Base-by-base conservation (phyloP, 2,329 filamentous ascomycete species). In the Microascus cirrosus region DNA sequence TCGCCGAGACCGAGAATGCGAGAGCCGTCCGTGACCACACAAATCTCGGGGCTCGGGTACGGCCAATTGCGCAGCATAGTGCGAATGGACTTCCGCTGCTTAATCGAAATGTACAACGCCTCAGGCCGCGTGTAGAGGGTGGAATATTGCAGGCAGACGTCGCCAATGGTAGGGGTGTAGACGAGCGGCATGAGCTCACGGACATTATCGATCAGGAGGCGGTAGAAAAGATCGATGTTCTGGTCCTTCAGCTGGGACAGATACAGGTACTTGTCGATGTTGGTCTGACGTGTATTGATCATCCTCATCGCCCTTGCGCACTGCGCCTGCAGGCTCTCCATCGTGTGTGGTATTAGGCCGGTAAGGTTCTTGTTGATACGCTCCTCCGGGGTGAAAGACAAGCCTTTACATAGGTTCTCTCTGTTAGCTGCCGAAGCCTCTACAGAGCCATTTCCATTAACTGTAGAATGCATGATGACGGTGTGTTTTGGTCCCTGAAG, bases 71-170 rank as follows among this genome's bases (percentile, higher is more conserved):
- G 79, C 63, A 97, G 85, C 70, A 97, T 92, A 53, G 88, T 86
- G 66, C 85, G 84, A 62, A 97, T 89, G 61, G 93, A 90, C 68
- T 92, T 94, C 63, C 89, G 86, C 77, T 99, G 93, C 74, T 90
- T 89, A 74, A 90, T 96, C 61, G 92, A 96, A 63, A 99, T 89
- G 77, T 97, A 99, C 73, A 97, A 82, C 63, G 88, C 91, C 79
- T 97, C 94, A 24, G 94, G 92, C 64, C 92, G 88, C 60, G 92
- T 95, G 78, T 95, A 97, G 65, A 97, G 84, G 66, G 93, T 90
- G 45, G 92, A 96, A 83, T 95, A 99, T 74, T 93, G 87, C 70
- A 96, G 79, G 77, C 94, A 99, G 64, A 95, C 94, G 71, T 97
- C 93, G 67, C 94, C 94, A 66, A 99, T 91, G 67, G 89, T 92